Conservation (phyloP, 495 filamentous ascomycete genomes). For the Aspergillus taichungensis region DNA sequence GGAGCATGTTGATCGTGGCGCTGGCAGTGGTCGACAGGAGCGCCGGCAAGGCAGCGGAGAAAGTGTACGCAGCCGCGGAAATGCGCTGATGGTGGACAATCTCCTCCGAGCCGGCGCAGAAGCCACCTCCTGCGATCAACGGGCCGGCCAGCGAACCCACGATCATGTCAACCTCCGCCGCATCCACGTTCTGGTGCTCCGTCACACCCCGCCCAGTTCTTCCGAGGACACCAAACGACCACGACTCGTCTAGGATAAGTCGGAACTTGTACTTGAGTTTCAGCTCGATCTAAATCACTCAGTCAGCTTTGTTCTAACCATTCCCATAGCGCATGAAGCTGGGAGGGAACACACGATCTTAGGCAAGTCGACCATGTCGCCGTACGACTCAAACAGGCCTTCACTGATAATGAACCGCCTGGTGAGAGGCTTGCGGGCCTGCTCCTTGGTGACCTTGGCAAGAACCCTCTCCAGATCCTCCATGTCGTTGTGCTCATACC, state of each 20-base stretch:
- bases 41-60: constrained; percentile 87
- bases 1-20: constrained; percentile 75
- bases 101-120: constrained; percentile 83
- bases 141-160: constrained; percentile 86
- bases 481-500: constrained; percentile 97
- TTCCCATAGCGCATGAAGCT: background rate
- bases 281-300: constrained; percentile 61
- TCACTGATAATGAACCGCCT: constrained; percentile 94
- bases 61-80: constrained; percentile 82
- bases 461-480: constrained; percentile 84
- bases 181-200: constrained; percentile 92
- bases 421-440: constrained; percentile 80
- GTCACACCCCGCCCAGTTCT: constrained; percentile 85
- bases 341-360: constrained; percentile 56
- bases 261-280: constrained; percentile 95
- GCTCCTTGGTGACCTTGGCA: constrained; percentile 76
- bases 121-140: constrained; percentile 86
- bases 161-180: constrained; percentile 87
- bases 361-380: constrained; percentile 78
- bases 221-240: constrained; percentile 90
- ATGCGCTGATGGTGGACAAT: constrained; percentile 95
- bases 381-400: constrained; percentile 83
- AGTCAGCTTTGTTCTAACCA: background rate
- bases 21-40: constrained; percentile 91
- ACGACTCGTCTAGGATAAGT: constrained; percentile 92